phyloP scores from a whole-genome alignment of 306 rosid genomes.

The Cucurbita pepo region DNA sequence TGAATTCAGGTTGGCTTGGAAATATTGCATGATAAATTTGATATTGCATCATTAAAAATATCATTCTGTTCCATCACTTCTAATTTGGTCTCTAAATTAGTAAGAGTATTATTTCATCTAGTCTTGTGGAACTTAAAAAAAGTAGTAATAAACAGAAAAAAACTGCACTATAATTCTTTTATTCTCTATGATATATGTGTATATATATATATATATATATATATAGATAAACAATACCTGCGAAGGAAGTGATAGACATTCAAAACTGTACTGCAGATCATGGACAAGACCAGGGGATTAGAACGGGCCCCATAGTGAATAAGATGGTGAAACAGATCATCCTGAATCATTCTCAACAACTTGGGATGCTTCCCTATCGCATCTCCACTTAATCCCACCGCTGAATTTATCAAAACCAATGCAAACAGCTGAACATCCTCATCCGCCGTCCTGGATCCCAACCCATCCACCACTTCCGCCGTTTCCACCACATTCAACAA shows the following conservation, averaged over 20 bases:
- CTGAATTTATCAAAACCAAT: slow-evolving; percentile 55
- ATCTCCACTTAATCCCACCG: slow-evolving; percentile 70
- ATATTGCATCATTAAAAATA: no score
- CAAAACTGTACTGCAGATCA: slow-evolving; percentile 89
- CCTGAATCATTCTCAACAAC: slow-evolving; percentile 79
- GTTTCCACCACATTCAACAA: slow-evolving; percentile 58
- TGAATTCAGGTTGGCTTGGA: background rate
- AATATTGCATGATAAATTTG: background rate
- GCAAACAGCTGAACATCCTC: slow-evolving; percentile 80
- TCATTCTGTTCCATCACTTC: no score
- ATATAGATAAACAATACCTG: slow-evolving; percentile 20
- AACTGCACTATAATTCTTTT: no score
- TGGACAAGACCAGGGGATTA: slow-evolving; percentile 64
- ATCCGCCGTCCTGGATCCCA: slow-evolving; percentile 34
- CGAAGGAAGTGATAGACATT: slow-evolving; percentile 64
- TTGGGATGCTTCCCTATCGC: slow-evolving; percentile 54
- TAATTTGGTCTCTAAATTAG: no score
- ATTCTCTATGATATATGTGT: no score
- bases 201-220: no score
- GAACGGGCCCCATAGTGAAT: slow-evolving; percentile 65
- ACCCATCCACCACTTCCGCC: slow-evolving; percentile 26
- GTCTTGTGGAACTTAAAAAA: no score
- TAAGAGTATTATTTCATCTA: no score
- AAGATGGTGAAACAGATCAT: slow-evolving; percentile 80
- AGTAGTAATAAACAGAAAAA: no score